Evolutionary conservation across 768 basidiomycete species (phyloP).

Genomic region (Amyloporia xantha): DNA sequence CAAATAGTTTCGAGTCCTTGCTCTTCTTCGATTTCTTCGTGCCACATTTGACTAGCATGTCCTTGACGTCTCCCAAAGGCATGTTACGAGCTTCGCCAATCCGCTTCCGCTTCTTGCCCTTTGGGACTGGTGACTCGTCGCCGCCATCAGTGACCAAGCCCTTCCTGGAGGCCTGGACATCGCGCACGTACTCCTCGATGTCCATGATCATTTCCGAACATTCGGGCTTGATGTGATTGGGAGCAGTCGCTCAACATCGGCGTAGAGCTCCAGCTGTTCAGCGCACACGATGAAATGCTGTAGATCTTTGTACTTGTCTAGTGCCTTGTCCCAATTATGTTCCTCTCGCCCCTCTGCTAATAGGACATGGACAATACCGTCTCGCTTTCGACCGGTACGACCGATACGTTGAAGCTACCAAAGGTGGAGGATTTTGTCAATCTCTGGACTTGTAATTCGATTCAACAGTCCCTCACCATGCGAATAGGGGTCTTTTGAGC

Average conservation of each 20-base stretch:
- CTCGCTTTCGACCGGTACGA: conserved; percentile 88
- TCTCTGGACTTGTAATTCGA: too few species aligned
- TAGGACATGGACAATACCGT: conserved; percentile 85
- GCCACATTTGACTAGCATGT: conserved; percentile 47
- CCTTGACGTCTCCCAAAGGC: conserved; percentile 62
- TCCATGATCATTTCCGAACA: conserved; percentile 80
- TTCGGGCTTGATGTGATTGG: conserved; percentile 67
- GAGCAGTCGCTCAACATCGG: conserved; percentile 83
- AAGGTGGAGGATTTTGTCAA: background rate
- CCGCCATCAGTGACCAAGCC: conserved; percentile 23
- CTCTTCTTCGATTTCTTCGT: conserved; percentile 39
- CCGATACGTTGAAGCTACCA: conserved; percentile 89
- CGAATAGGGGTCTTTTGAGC: conserved; percentile 94
- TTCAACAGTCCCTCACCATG: too few species aligned
- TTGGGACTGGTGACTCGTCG: conserved; percentile 25
- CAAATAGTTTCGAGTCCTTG: conserved; percentile 34
- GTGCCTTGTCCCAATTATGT: conserved; percentile 81
- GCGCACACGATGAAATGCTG: conserved; percentile 84
- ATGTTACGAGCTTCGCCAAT: conserved; percentile 70
- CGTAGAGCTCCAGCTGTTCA: conserved; percentile 83
- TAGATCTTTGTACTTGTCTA: conserved; percentile 79
- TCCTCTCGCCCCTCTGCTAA: conserved; percentile 91
- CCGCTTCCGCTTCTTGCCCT: conserved; percentile 57
- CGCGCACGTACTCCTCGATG: conserved; percentile 61
- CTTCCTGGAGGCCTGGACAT: conserved; percentile 30